Base-by-base conservation (phyloP, 345 rosid genomes). In the Murraya koenigii region DNA sequence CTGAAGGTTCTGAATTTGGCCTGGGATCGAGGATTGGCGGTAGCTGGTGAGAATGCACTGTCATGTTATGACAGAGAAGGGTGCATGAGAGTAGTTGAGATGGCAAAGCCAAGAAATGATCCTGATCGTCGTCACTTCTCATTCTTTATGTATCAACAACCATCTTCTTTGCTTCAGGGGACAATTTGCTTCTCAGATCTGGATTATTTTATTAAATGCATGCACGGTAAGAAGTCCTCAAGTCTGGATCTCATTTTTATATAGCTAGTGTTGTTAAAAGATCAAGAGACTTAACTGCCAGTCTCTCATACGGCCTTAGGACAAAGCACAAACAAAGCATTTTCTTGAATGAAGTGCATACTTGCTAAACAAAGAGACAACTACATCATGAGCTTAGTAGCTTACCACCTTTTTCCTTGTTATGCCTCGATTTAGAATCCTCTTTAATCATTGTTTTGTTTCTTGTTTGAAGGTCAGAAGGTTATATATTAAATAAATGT, bases 71-170 rank as follows among this genome's bases (percentile, higher is more conserved):
- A 92, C 59, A 85, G 93, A 86, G 99, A 91, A 79, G 87, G 89
- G 33, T 90, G 81, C 80, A 81, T 85, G 90, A 89, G 92, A 89
- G 77, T 95, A 77, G 85, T 92, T 73, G 95, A 93, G 82, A 89
- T 83, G 84, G 97, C 92, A 38, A 95, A 93, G 79, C 98, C 99
- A 28, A 90, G 90, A 87, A 89, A 92, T 75, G 91, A 95, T 80
- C 99, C 99, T 7, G 94, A 93, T 72, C 86, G 20, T 56, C 86
- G 82, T 70, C 93, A 85, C 71, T 95, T 93, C 68, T 84, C 90
- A 7, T 93, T 90, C 88, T 95, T 92, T 63, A 86, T 85, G 19
- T 95, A 90, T 84, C 98, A 87, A 41, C 98, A 90, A 80, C 94
- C 95, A 35, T 88, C 97, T 72, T 89, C 96, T 75, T 80, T 92